Evolutionary conservation across 1,139 yeast species (phyloP), one percentile per base, ranked within the genome.

Genomic region (Debaryomycetaceae sp.): DNA sequence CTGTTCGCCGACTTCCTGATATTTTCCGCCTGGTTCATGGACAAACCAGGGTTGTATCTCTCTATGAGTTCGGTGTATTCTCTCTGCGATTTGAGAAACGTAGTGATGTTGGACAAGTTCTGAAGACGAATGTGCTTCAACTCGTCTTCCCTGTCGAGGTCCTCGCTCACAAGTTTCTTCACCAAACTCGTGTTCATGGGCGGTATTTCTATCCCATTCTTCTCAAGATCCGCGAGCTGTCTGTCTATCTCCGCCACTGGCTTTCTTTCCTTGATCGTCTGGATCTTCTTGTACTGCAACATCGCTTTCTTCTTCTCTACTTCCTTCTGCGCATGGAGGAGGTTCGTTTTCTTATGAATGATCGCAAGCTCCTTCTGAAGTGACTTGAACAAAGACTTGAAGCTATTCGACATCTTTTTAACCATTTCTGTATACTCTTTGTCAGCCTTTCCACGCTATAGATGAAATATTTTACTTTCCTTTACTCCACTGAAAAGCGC

Each of bases 21-120:
- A 43, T 84, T 81, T 45, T 91, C 96, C 42, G 77, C 79, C 53
- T 86, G 95, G 26, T 80, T 76, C 81, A 85, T 78, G 31, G 78
- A 77, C 47, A 86, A 72, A 1, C 95, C 95, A 2, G 95, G 92
- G 55, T 91, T 88, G 61, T 91, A 91, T 50, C 95, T 75, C 48
- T 86, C 94, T 38, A 91, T 69, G 41, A 92, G 72, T 48, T 84
- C 92, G 45, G 79, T 81, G 63, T 88, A 91, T 8, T 73, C 79
- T 47, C 95, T 73, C 60, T 91, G 98, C 47, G 84, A 79, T 36
- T 71, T 70, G 41, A 91, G 67, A 54, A 81, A 91, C 3, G 65
- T 63, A 17, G 71, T 58, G 9, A 81, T 70, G 50, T 81, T 83
- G 7, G 54, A 44, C 41, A 83, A 69, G 48, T 78, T 65, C 46